Evolutionary conservation across 495 filamentous ascomycete species (phyloP), one percentile per base, ranked within the genome.

Genomic region (Penicillium ochrochloron): DNA sequence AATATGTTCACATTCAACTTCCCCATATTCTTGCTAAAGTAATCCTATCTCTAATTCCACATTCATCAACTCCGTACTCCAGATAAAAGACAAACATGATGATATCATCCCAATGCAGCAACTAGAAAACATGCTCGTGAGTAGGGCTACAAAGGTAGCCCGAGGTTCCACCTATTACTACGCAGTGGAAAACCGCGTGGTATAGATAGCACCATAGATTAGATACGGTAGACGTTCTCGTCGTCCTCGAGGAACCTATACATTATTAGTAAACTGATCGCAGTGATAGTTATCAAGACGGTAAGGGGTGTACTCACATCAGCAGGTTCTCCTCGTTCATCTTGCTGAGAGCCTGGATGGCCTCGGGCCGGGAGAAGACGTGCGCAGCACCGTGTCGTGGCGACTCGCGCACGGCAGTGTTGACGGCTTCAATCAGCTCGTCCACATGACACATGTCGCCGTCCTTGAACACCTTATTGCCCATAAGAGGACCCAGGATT

Each of bases 281-380:
- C 35, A 39, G 21, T 27, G 33, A n/a, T 37, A 52, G 11, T 17
- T 31, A 57, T 17, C n/a, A 33, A 14, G 31, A 31, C 15, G 19
- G 8, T 19, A 50, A 27, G 41, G 39, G 50, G 33, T 41, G 27
- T 27, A 89, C 91, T 88, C 78, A 97, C 96, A 98, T 98, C 76
- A 99, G 88, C 79, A 92, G 86, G 72, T 97, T 97, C 74, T 82
- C 80, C 50, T 89, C 88, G 62, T 90, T 89, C 92, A 99, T 90
- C 70, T 79, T 85, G 74, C 84, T 83, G 69, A 99, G 75, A 56
- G 92, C 94, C 75, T 85, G 80, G 57, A 90, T 76, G 3, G 91
- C 93, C 79, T 99, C 96, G 1, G 79, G 76, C 31, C 83, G 81
- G 39, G 78, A 83, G 80, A 97, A 98, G 42, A 78, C 73, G 17